Base-by-base conservation (phyloP, 768 basidiomycete genomes). In the Sarcodon aspratus region DNA sequence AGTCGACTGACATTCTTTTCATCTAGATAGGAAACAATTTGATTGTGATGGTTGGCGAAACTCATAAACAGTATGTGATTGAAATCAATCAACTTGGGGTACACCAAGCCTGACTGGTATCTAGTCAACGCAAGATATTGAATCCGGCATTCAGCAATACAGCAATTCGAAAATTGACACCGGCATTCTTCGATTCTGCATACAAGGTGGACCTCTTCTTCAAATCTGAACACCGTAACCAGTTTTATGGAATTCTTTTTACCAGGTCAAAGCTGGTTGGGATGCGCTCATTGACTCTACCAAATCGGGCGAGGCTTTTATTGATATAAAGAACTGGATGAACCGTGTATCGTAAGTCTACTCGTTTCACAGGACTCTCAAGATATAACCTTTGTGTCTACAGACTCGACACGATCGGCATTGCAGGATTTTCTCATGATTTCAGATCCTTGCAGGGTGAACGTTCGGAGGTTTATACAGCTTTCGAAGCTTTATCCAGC, bases 341-440 rank as follows among this genome's bases (percentile, higher is more conserved):
- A n/a, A n/a, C n/a, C n/a, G n/a, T n/a, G n/a, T n/a, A n/a, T n/a
- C n/a, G n/a, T n/a, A n/a, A n/a, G n/a, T n/a, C n/a, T n/a, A 27
- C 21, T 5, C 21, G 21, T 27, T 27, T 5, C 21, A 27, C 5
- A 27, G 21, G 21, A 27, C 21, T 27, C 5, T 2, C 21, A 27
- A 3, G 21, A 5, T 27, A 27, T 27, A 46, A 27, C 6, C 37
- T 17, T 10, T 15, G 33, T 17, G 43, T n/a, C 9, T 12, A n/a
- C 42, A 79, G 77, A 9, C 63, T 81, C 4, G 80, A 82, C 54
- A 70, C 66, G 0, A 66, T 81, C 46, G n/a, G 79, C 11, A 73
- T 80, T 33, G 76, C 75, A 7, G 76, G 78, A 0, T 81, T 80
- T 49, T 72, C 74, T 6, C 73, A 80, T 53, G 66, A 78, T 54